Base-by-base conservation (phyloP, 306 rosid species). In the Cucurbita argyrosperma region DNA sequence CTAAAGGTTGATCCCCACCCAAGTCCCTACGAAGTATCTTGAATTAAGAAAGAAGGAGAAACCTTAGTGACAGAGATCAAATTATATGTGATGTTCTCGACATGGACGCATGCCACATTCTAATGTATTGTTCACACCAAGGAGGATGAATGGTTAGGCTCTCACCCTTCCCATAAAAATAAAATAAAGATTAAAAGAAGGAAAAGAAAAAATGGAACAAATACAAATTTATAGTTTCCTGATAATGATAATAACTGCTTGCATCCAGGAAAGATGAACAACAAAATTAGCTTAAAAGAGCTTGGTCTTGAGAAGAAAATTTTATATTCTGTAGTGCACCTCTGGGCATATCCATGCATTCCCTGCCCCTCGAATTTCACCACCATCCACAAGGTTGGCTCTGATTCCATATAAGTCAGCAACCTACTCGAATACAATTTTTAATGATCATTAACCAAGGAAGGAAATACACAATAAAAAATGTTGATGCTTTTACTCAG, bases 361-460 rank as follows among this genome's bases (percentile, higher is more conserved):
- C 78, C 98, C 98, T 77, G 98, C 97, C 57, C 98, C 98, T 82
- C 90, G 90, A 85, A 94, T 88, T 87, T 94, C 98, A 86, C 98
- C 98, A 56, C 98, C 97, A 82, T 94, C 97, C 60, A 88, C 89
- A 80, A 94, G 95, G 83, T 78, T 89, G 35, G 95, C 98, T 79
- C 97, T 88, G 78, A 94, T 86, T 79, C 96, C 98, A 80, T 94
- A 90, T 75, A 94, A 82, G 82, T 94, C 98, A n/a, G 91, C 98
- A 78, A 94, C 89, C 98, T 94, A 86, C 73, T 16, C 73, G 47
- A 82, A 23, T 42, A 73, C 16, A 70, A 50, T 30, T 11, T 52
- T 74, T 65, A 38, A 14, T 18, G 49, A 74, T 43, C 76, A 69
- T 77, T 71, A 49, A 42, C 47, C 58, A 70, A 15, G 42, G 15